Base-by-base conservation (phyloP, 768 basidiomycete species). In the Amanita muscaria region DNA sequence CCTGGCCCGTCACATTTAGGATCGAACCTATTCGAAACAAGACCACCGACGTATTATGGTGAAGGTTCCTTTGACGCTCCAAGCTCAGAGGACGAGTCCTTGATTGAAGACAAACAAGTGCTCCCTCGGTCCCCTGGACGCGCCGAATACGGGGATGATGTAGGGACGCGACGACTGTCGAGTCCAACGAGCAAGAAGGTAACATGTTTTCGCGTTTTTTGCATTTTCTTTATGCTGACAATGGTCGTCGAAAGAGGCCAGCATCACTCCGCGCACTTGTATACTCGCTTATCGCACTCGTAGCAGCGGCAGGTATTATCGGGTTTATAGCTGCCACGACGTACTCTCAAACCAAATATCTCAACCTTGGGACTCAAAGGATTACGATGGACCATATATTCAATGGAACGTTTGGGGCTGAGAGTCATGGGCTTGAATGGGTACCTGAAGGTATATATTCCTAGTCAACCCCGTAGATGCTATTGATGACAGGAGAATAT, bases 311-410 rank as follows among this genome's bases (percentile, higher is more conserved):
- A 2, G 73, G 67, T 0, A 57, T 79, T 22, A 81, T 96, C 48
- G 91, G 90, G 2, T 64, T 85, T 10, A 72, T 91, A 50, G 83
- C 90, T 10, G 91, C 88, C 1, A 67, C 72, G 40, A 71, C 77
- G 2, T 96, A 89, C 65, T 69, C 71, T 19, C 76, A 81, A 15
- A 64, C 71, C 44, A 55, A 72, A 6, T 73, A 73, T 59, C 67
- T 63, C 54, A 54, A 68, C 4, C 68, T 70, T 21, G 85, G 88
- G 2, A 69, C 60, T 27, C 69, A 68, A 47, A 85, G 77, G 52
- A 69, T 97, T 23, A 83, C 83, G 3, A 79, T 98, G 73, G 89
- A 97, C 57, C 84, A 92, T 59, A 62, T 96, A 40, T 91, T 90
- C 67, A 94, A 96, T 57, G 90, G 89, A 3, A 97, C 93, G 2